A percentile compares a stretch with the other conserved stretches of the same genome.
These are phyloP conservation scores for Ascochyta viciae-villosae DNA, from an alignment of 2,329 filamentous ascomycete genomes.

Conservation along the genomic window DNA sequence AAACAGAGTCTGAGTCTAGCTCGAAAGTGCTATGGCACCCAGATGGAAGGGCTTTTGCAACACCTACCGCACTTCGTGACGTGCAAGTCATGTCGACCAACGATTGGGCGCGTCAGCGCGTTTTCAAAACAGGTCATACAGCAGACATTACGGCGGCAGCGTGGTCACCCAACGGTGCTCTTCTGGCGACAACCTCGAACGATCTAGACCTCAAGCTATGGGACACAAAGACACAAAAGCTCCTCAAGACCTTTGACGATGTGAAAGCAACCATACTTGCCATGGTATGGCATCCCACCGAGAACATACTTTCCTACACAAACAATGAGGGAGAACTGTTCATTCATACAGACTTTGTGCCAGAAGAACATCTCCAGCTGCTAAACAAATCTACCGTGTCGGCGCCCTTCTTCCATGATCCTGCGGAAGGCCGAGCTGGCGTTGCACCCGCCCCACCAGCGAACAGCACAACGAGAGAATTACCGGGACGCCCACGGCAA, in stretches of 20 bases:
- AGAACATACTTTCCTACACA: slow-evolving; percentile 90
- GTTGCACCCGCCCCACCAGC: slow-evolving; percentile 62
- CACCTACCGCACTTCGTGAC: slow-evolving; percentile 77
- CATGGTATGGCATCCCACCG: slow-evolving; percentile 86
- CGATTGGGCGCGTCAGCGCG: slow-evolving; percentile 86
- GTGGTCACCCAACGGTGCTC: slow-evolving; percentile 94
- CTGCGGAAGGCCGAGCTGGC: slow-evolving; percentile 71
- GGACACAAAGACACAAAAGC: slow-evolving; percentile 86
- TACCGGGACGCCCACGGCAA: slow-evolving; percentile 61
- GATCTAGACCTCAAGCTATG: slow-evolving; percentile 76
- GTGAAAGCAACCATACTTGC: slow-evolving; percentile 76
- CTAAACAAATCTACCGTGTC: slow-evolving; percentile 68
- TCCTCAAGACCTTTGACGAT: slow-evolving; percentile 80
- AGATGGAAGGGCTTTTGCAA: slow-evolving; percentile 88
- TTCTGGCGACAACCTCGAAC: slow-evolving; percentile 72
- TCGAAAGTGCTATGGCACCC: slow-evolving; percentile 88
- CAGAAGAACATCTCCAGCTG: slow-evolving; percentile 56
- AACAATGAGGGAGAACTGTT: slow-evolving; percentile 93
- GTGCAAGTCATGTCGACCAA: slow-evolving; percentile 86
- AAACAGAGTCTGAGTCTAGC: slow-evolving; percentile 77
- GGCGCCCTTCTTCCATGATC: slow-evolving; percentile 86
- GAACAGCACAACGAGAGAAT: slow-evolving; percentile 64
- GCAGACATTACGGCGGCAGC: slow-evolving; percentile 84
- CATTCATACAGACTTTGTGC: slow-evolving; percentile 76
- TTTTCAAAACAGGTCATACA: slow-evolving; percentile 79